Evolutionary conservation across 139 green algal genomes (phyloP).

Genomic region (Yamagishiella unicocca): DNA sequence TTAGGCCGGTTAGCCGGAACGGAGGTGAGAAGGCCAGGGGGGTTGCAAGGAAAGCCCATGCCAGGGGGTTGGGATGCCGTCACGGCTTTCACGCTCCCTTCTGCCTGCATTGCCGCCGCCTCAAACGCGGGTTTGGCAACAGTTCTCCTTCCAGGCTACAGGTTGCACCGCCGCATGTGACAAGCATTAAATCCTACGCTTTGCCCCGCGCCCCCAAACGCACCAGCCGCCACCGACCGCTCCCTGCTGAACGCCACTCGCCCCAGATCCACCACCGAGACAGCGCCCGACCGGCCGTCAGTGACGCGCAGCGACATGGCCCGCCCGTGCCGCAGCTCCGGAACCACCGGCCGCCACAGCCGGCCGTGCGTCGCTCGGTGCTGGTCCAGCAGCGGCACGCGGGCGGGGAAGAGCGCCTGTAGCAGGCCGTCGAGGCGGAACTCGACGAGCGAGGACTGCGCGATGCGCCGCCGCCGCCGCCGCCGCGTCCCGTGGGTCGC

Average conservation of each 20-base stretch:
- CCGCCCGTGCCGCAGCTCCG: background rate
- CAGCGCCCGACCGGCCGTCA: background rate
- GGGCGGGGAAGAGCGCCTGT: background rate
- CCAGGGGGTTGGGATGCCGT: no score
- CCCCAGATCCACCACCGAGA: background rate
- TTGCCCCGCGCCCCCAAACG: background rate
- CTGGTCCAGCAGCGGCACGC: background rate
- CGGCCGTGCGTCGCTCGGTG: background rate
- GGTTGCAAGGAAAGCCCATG: no score
- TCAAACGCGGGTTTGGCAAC: no score
- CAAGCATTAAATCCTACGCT: no score
- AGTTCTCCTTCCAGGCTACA: no score
- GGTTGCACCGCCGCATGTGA: no score
- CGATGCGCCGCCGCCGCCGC: background rate
- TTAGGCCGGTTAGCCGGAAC: no score
- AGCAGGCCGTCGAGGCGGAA: background rate
- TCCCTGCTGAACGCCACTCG: slow-evolving; percentile 8
- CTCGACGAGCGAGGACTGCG: background rate
- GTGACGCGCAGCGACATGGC: background rate
- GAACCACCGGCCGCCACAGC: slow-evolving; percentile 11
- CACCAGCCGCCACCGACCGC: slow-evolving; percentile 10
- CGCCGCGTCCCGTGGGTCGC: no score
- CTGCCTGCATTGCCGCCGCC: no score
- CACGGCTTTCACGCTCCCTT: no score
- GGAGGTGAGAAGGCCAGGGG: no score